Evolutionary conservation across 805 yeast genomes (phyloP).

Genomic region (Ogataea zsoltii): DNA sequence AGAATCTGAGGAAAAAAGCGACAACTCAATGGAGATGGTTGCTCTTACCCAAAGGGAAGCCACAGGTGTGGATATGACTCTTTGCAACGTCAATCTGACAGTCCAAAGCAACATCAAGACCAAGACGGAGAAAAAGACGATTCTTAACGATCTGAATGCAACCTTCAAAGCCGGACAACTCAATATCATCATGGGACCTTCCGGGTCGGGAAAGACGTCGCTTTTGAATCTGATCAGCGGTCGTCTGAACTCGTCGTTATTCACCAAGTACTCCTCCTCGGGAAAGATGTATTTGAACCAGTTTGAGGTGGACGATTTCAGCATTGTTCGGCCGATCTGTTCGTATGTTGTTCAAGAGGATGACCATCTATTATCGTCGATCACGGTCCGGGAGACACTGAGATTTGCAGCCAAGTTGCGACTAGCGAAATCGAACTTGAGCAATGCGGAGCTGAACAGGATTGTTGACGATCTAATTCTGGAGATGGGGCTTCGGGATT

Average conservation of each 20-base stretch:
- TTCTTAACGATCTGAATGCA: slow-evolving; percentile 51
- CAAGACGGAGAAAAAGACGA: slow-evolving; percentile 30
- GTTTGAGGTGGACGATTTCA: slow-evolving; percentile 24
- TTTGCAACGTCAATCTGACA: slow-evolving; percentile 24
- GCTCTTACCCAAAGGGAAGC: background rate
- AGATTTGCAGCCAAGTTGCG: slow-evolving; percentile 70
- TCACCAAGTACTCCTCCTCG: slow-evolving; percentile 29
- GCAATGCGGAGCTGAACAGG: slow-evolving; percentile 40
- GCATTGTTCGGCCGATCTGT: slow-evolving; percentile 45
- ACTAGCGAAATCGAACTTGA: slow-evolving; percentile 44
- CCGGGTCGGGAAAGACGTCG: slow-evolving; percentile 78
- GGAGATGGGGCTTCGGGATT: slow-evolving; percentile 69
- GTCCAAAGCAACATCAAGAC: slow-evolving; percentile 24
- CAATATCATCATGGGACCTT: slow-evolving; percentile 79
- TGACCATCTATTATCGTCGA: slow-evolving; percentile 62
- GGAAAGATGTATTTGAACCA: slow-evolving; percentile 50
- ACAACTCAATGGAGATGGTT: background rate
- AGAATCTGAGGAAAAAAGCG: slow-evolving; percentile 15
- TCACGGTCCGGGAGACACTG: slow-evolving; percentile 79
- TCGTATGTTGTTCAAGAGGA: slow-evolving; percentile 86
- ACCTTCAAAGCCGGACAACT: slow-evolving; percentile 54
- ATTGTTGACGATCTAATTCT: slow-evolving; percentile 59
- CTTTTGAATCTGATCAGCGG: slow-evolving; percentile 63
- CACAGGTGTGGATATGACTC: slow-evolving; percentile 15
- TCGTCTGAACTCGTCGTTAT: slow-evolving; percentile 43